phyloP scores from a whole-genome alignment of 2,329 filamentous ascomycete genomes.

The Colletotrichum cordylinicola region DNA sequence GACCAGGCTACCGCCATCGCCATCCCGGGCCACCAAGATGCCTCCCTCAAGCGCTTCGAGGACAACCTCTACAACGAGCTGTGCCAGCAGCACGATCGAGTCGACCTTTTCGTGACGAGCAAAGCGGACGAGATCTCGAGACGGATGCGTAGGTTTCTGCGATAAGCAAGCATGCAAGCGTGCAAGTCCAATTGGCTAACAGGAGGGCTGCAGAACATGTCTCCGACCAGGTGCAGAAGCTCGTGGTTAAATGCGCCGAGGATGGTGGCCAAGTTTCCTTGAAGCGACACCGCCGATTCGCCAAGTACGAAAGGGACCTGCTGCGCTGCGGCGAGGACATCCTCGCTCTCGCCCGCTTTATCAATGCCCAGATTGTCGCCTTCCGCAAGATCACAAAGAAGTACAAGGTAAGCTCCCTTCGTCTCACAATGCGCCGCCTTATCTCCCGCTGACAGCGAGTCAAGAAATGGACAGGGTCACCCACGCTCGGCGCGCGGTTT shows the following conservation, averaged over 20 bases:
- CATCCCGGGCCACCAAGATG: constrained; percentile 74
- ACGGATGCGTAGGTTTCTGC: constrained; percentile 58
- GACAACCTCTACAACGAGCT: constrained; percentile 74
- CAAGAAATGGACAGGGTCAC: constrained; percentile 83
- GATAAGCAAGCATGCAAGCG: not conserved
- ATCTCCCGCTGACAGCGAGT: constrained; percentile 7
- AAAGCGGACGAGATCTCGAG: constrained; percentile 80
- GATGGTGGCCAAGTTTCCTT: constrained; percentile 39
- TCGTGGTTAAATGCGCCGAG: constrained; percentile 49
- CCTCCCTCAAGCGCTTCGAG: constrained; percentile 68
- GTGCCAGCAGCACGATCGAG: constrained; percentile 76
- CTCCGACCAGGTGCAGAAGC: constrained; percentile 50
- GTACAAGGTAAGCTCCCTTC: constrained; percentile 63
- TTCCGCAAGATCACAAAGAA: constrained; percentile 88
- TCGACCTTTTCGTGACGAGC: constrained; percentile 79
- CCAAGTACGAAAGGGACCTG: constrained; percentile 58
- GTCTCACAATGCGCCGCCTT: not conserved
- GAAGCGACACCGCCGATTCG: constrained; percentile 57
- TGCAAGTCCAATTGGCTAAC: not conserved
- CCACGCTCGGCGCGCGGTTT: constrained; percentile 68
- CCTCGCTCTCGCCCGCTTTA: constrained; percentile 72
- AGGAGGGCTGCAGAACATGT: constrained; percentile 48
- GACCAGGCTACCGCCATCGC: constrained; percentile 73
- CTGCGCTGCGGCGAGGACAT: constrained; percentile 73
- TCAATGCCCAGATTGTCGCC: constrained; percentile 74